Percentiles rank a stretch among this genome's conserved stretches.
Evolutionary conservation across 768 basidiomycete genomes (phyloP).

Genomic region (Asterophora lycoperdoides): DNA sequence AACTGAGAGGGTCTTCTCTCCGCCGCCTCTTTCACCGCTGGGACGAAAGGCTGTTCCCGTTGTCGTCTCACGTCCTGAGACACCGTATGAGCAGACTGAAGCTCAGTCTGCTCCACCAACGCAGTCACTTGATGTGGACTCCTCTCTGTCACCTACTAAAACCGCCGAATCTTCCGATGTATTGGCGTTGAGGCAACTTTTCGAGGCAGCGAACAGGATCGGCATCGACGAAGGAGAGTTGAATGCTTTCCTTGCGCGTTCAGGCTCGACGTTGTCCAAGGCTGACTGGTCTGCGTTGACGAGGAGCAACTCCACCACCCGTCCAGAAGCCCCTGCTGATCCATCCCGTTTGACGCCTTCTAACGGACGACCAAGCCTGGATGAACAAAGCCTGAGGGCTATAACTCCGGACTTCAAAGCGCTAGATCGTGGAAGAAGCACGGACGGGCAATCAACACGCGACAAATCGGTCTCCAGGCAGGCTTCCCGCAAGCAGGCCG

Average conservation of each 20-base stretch:
- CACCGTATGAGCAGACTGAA: conserved; percentile 6
- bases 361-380: conserved; percentile 11
- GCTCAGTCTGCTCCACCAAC: conserved; percentile 14
- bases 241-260: conserved; percentile 67
- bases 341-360: conserved; percentile 12
- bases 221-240: conserved; percentile 71
- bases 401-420: conserved; percentile 17
- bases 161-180: conserved; percentile 27
- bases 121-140: conserved; percentile 8
- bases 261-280: conserved; percentile 60
- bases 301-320: conserved; percentile 38
- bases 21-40: conserved; percentile 13
- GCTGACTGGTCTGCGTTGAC: conserved; percentile 42
- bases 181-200: conserved; percentile 57
- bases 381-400: conserved; percentile 12
- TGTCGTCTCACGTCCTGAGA: conserved; percentile 15
- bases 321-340: conserved; percentile 30
- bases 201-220: conserved; percentile 69
- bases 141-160: conserved; percentile 11
- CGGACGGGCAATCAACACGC: conserved; percentile 18
- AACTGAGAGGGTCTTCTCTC: conserved; percentile 28
- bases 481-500: conserved; percentile 31
- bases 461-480: conserved; percentile 32
- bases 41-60: conserved; percentile 26
- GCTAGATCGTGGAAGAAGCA: conserved; percentile 14